These are phyloP conservation scores for Umbelopsis vinacea DNA, from an alignment of 192 early-diverging fungal species.

Conservation along the genomic window DNA sequence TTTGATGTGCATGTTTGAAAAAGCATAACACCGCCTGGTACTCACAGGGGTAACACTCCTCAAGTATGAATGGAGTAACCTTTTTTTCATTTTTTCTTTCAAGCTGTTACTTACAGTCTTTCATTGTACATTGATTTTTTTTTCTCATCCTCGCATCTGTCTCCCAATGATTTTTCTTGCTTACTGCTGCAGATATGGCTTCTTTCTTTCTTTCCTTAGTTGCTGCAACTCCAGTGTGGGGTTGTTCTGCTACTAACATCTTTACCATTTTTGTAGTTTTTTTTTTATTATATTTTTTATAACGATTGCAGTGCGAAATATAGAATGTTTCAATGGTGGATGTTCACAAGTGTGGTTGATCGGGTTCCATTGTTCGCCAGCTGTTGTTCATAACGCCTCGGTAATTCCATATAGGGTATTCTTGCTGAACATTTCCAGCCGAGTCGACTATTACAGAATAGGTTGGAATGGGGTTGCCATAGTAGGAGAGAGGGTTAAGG, in stretches of 20 bases:
- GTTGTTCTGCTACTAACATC: not conserved
- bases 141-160: not conserved
- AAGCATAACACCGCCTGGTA: too few relatives aligned
- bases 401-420: conserved; percentile 77
- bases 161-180: not conserved
- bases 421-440: conserved; percentile 87
- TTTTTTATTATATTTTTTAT: too few relatives aligned
- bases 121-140: not conserved
- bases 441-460: conserved; percentile 58
- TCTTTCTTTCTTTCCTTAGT: not conserved
- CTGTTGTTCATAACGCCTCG: conserved; percentile 82
- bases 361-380: conserved; percentile 45
- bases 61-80: too few relatives aligned
- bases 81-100: too few relatives aligned
- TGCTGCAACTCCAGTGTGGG: not conserved
- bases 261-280: not conserved
- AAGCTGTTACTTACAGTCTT: not conserved
- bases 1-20: too few relatives aligned
- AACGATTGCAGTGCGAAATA: too few relatives aligned
- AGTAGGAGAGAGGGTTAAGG: too few relatives aligned
- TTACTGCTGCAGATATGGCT: not conserved
- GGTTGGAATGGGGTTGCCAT: too few relatives aligned
- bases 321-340: not conserved
- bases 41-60: too few relatives aligned
- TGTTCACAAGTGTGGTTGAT: not conserved